A percentile compares a stretch with the other conserved stretches of the same genome.
Conservation (phyloP, 1,284 basidiomycete species). For the Cryptococcus sp. region DNA sequence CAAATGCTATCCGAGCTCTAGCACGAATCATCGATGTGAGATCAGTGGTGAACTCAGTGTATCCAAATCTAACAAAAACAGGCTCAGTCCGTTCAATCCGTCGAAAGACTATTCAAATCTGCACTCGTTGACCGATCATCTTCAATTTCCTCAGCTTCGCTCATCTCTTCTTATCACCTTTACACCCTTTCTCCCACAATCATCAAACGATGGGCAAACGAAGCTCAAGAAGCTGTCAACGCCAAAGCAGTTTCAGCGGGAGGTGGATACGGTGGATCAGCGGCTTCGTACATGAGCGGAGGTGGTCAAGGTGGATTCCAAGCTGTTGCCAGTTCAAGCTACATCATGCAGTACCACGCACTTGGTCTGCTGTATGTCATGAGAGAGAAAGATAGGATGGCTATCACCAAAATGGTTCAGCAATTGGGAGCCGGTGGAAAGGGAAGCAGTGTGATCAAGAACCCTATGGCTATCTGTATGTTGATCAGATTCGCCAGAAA, state of each 20-base stretch:
- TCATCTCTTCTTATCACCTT: constrained; percentile 96
- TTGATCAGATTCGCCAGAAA: constrained; percentile 95
- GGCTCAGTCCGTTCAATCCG: constrained; percentile 71
- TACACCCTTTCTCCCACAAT: constrained; percentile 90
- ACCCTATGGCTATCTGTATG: constrained; percentile 99
- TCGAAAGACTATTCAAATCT: constrained; percentile 98
- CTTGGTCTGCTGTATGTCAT: constrained; percentile 91
- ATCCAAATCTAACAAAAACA: constrained; percentile 13
- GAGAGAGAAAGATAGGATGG: constrained; percentile 96
- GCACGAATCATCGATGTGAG: constrained; percentile 92
- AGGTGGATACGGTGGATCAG: constrained; percentile 30
- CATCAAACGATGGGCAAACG: constrained; percentile 97
- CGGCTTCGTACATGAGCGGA: constrained; percentile 56
- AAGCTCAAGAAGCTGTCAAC: constrained; percentile 93
- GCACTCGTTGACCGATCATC: constrained; percentile 97
- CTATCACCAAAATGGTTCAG: constrained; percentile 98
- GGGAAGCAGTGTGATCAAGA: constrained; percentile 77
- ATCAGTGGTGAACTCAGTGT: constrained; percentile 38
- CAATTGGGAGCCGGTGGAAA: constrained; percentile 77
- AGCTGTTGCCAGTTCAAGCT: constrained; percentile 76
- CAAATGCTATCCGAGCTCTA: constrained; percentile 94
- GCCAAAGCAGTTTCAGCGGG: constrained; percentile 65
- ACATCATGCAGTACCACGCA: constrained; percentile 96
- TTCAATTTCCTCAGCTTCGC: constrained; percentile 90
- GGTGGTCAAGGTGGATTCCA: constrained; percentile 57